Base-by-base conservation (phyloP, 2,329 filamentous ascomycete genomes). In the Apiospora malaysiana region DNA sequence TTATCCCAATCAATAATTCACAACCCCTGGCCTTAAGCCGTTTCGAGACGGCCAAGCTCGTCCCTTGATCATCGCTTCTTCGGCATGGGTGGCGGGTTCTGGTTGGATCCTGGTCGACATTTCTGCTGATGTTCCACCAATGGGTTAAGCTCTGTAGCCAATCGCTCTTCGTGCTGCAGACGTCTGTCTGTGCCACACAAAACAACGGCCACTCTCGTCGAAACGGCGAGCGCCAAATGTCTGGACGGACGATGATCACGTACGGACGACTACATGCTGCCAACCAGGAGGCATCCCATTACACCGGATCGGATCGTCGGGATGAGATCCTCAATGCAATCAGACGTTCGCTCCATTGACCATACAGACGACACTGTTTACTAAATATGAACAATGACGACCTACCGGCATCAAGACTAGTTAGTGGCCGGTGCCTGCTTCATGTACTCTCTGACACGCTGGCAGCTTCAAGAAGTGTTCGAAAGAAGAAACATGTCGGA, bases 401-500 rank as follows among this genome's bases (percentile, higher is more conserved):
- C 10, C 18, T 2, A 18, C 40, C 18, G 56, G 56, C 32, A 18
- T n/a, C 32, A 40, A 40, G 18, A 18, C 27, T 59, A 37, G 18
- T 45, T 59, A 37, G 18, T 45, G 42, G 42, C 42, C 42, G 42
- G 42, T 37, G 51, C 51, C 2, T 59, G 51, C 51, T 37, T 63
- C 8, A 21, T n/a, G 16, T 63, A 21, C 18, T 32, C 32, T 63
- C 56, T 63, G 56, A 63, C 21, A 63, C 56, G 32, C 40, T 63
- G 32, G 56, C 56, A 32, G 56, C 56, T 63, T 63, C 56, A 63
- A 63, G 56, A 23, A n/a, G 32, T 40, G 56, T 63, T 63, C 56
- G 56, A 63, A 63, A 63, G 56, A 10, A 63, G 56, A 63, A 63
- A 63, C 56, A 63, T 56, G 47, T 63, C 18, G 9, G n/a, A 63